Evolutionary conservation across 2,329 filamentous ascomycete genomes (phyloP).

Genomic region (Geosmithia morbida): DNA sequence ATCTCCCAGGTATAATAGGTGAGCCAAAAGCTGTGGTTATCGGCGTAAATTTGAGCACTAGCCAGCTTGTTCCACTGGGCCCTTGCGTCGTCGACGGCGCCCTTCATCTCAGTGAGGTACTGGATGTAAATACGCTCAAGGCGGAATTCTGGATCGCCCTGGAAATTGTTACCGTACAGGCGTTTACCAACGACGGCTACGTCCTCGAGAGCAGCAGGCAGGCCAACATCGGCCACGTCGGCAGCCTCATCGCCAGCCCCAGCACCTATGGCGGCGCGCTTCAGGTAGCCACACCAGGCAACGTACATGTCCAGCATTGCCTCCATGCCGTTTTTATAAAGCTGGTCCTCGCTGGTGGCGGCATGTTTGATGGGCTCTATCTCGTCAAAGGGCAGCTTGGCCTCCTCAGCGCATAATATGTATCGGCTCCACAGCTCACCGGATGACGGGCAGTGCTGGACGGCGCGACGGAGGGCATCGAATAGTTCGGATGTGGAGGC

Average conservation of each 20-base stretch:
- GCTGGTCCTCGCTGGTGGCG: slow-evolving; percentile 71
- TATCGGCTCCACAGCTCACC: slow-evolving; percentile 84
- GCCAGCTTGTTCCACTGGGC: slow-evolving; percentile 61
- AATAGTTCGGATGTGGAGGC: slow-evolving; percentile 32
- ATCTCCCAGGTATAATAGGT: slow-evolving; percentile 90
- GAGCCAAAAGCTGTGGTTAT: slow-evolving; percentile 88
- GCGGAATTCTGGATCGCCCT: slow-evolving; percentile 78
- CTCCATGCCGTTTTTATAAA: slow-evolving; percentile 76
- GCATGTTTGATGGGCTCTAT: slow-evolving; percentile 86
- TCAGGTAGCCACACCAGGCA: slow-evolving; percentile 89
- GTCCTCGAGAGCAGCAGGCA: slow-evolving; percentile 74
- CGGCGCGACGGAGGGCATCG: slow-evolving; percentile 65
- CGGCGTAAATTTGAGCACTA: slow-evolving; percentile 46
- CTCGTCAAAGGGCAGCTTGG: slow-evolving; percentile 59
- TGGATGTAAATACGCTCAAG: slow-evolving; percentile 87
- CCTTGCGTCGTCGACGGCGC: slow-evolving; percentile 62
- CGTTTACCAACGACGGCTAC: slow-evolving; percentile 66
- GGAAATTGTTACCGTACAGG: slow-evolving; percentile 59
- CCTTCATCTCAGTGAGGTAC: slow-evolving; percentile 75
- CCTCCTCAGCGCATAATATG: slow-evolving; percentile 70
- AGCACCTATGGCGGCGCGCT: slow-evolving; percentile 65
- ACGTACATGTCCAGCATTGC: slow-evolving; percentile 84
- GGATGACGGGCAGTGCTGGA: slow-evolving; percentile 85
- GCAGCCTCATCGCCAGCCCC: slow-evolving; percentile 67
- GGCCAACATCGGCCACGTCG: slow-evolving; percentile 80